A percentile compares a stretch with the other conserved stretches of the same genome.
Evolutionary conservation across 164 flowering plant species (phyloP).

Genomic region (Aristolochia contorta): DNA sequence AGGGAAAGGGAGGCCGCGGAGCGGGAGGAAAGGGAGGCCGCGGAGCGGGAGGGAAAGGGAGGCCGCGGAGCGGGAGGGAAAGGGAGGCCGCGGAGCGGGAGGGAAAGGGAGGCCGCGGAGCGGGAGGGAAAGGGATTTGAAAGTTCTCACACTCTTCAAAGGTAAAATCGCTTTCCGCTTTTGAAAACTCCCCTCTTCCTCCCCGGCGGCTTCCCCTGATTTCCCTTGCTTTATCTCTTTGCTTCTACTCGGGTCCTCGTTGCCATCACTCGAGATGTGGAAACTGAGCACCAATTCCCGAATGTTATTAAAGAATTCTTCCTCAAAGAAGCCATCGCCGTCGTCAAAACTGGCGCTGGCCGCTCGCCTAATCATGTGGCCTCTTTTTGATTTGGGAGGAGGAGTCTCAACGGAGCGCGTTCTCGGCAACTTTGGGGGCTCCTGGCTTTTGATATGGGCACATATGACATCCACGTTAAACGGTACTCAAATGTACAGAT

Average conservation of each 20-base stretch:
- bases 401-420: slow-evolving; percentile 34
- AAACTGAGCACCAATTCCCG: slow-evolving; percentile 48
- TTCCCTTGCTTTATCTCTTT: not conserved
- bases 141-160: slow-evolving; percentile 2
- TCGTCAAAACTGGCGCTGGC: slow-evolving; percentile 35
- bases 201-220: not conserved
- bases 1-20: no score
- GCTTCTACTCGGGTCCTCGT: not conserved
- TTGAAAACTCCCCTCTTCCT: not conserved
- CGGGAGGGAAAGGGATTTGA: no score
- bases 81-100: no score
- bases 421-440: slow-evolving; percentile 19
- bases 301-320: slow-evolving; percentile 48
- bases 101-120: no score
- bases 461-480: no score
- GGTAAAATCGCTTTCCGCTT: not conserved
- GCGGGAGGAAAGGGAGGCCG: no score
- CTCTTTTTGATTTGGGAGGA: slow-evolving; percentile 16
- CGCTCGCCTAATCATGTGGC: slow-evolving; percentile 23
- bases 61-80: no score
- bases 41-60: no score
- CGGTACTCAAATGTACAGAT: no score
- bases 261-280: slow-evolving; percentile 26
- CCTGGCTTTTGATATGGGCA: no score
- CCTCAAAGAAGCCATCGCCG: slow-evolving; percentile 45